phyloP scores from a whole-genome alignment of 495 filamentous ascomycete species.

The Hypoxylon lienhwacheense region DNA sequence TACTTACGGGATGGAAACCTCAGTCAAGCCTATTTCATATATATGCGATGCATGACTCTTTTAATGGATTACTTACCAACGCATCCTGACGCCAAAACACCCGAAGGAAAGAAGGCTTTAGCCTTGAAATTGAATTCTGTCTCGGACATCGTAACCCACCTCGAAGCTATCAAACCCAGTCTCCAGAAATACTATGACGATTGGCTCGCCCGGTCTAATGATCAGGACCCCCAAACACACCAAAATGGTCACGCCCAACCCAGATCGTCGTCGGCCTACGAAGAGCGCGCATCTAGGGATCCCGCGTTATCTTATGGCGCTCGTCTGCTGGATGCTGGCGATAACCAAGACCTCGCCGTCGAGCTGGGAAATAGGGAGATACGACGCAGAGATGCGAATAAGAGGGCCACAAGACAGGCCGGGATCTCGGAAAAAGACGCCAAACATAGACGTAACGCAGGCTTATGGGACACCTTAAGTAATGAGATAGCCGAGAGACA shows the following conservation, averaged over 20 bases:
- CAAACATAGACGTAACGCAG: slow-evolving; percentile 58
- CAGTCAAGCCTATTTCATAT: slow-evolving; percentile 81
- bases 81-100: slow-evolving; percentile 67
- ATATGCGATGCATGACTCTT: slow-evolving; percentile 78
- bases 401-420: slow-evolving; percentile 57
- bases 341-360: slow-evolving; percentile 76
- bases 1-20: slow-evolving; percentile 85
- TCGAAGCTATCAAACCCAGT: slow-evolving; percentile 49
- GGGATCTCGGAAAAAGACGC: slow-evolving; percentile 59
- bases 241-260: slow-evolving; percentile 9
- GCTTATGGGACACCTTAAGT: slow-evolving; percentile 66
- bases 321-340: slow-evolving; percentile 63
- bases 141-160: too few relatives aligned
- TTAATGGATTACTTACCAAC: slow-evolving; percentile 61
- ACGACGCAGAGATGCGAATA: slow-evolving; percentile 62
- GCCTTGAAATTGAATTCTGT: slow-evolving; percentile 33
- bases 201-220: slow-evolving; percentile 31
- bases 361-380: slow-evolving; percentile 75
- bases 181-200: slow-evolving; percentile 51
- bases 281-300: slow-evolving; percentile 49
- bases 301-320: slow-evolving; percentile 48
- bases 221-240: slow-evolving; percentile 14
- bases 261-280: slow-evolving; percentile 25
- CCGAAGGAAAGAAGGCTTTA: slow-evolving; percentile 37
- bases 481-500: slow-evolving; percentile 28